Percentiles rank a stretch among this genome's conserved stretches.
Conservation (phyloP, 2,329 filamentous ascomycete genomes). For the Paecilomyces variotii region DNA sequence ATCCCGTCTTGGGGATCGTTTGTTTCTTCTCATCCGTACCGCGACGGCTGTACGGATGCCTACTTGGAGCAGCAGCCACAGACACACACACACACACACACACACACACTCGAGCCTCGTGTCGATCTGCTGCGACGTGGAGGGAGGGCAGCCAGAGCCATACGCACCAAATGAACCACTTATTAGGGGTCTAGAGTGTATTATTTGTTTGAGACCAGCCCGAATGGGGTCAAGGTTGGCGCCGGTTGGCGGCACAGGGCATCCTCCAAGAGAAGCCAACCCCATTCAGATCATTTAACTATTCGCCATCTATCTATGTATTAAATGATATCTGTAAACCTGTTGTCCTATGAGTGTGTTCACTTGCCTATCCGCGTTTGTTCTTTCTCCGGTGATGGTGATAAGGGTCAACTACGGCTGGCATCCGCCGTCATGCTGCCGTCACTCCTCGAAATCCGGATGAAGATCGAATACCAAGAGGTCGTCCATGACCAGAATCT, state of each 20-base stretch:
- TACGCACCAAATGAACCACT: not conserved
- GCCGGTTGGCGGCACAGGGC: not conserved
- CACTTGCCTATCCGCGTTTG: not conserved
- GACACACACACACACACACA: not conserved
- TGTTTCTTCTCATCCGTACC: not conserved
- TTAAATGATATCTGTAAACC: no score
- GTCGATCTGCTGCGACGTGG: not conserved
- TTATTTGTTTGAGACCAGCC: not conserved
- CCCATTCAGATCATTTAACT: not conserved
- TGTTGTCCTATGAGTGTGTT: not conserved
- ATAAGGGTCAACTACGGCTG: not conserved
- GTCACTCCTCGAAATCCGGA: not conserved
- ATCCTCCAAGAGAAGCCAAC: not conserved
- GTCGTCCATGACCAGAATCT: not conserved
- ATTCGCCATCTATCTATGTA: not conserved
- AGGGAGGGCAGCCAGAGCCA: not conserved
- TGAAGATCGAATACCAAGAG: not conserved
- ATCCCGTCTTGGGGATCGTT: not conserved
- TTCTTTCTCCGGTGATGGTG: not conserved
- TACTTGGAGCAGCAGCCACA: not conserved
- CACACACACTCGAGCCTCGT: not conserved
- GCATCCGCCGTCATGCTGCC: not conserved
- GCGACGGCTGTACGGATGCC: not conserved
- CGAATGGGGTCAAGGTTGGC: not conserved
- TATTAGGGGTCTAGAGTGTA: not conserved